Base-by-base conservation (phyloP, 1,284 basidiomycete species). In the Cutaneotrichosporon dermatis region DNA sequence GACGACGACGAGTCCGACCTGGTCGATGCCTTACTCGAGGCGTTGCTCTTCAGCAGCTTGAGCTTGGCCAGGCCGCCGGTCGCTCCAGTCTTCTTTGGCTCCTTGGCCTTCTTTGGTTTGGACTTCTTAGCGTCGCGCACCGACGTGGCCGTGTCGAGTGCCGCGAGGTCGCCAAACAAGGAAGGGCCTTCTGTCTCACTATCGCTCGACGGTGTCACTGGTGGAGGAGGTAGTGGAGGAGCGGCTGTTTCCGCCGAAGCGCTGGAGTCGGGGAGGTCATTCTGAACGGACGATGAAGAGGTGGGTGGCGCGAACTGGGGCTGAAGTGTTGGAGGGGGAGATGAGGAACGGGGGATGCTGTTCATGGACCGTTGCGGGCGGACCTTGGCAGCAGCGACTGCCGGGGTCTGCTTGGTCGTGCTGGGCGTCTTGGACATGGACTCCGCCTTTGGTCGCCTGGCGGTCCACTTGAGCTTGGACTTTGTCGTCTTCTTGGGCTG, bases 1-100 rank as follows among this genome's bases (percentile, higher is more conserved):
- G 25, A 25, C 25, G 25, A 25, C 25, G 25, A 25, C 25, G 39
- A 6, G 39, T 51, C 50, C 12, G 49, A 51, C n/a, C 37, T 15
- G 3, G 25, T 25, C 25, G 50, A 51, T 6, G 37, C n/a, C 13
- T 39, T 39, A 8, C 50, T 6, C 40, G 50, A 4, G 37, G 25
- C 25, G 50, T 5, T 36, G 50, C 50, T 51, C 50, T 42, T 51
- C 37, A 51, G 50, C 39, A 51, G 39, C 25, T 42, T 51, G n/a
- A 51, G 50, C 37, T 40, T 39, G 6, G 50, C 37, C 16, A 51
- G 16, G 15, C 50, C 39, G 6, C 13, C 50, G 15, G 15, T 41
- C 6, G 15, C 15, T 4, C 34, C 25, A 16, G 15, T 15, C 15
- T 41, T 51, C 39, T 41, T 51, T 15, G 8, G 37, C 16, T 51